Base-by-base conservation (phyloP, 1,284 basidiomycete genomes). In the Rhizoctonia solani region DNA sequence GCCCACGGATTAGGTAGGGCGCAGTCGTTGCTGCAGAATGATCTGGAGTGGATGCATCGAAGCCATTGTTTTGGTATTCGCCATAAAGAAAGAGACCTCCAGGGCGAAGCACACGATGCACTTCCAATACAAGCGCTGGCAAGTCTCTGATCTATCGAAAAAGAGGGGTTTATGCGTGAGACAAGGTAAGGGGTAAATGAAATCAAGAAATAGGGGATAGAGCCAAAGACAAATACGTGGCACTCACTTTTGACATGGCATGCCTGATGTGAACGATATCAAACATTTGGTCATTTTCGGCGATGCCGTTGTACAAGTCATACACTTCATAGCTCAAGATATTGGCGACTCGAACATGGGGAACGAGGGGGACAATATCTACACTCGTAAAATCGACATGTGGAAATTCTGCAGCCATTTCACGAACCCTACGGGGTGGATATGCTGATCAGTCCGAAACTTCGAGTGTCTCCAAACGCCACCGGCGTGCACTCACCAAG, bases 311-410 rank as follows among this genome's bases (percentile, higher is more conserved):
- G 58, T 61, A 61, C 8, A 61, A 34, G 32, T 61, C 58, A 23
- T 61, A 61, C 0, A 61, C 58, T 16, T 61, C 58, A 21, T 49
- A 61, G 27, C 49, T 39, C 16, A 53, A 37, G 2, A 53, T 63
- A n/a, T 63, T 63, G 9, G 59, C 47, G 16, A 8, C 21, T 34
- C 49, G 59, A 41, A 49, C 5, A 16, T 63, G 59, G 21, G 59
- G 59, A 4, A 63, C 59, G 11, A 63, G 59, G 25, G 59, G 59
- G 1, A 49, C 49, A 27, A 34, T 63, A 27, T 63, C 59, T 13
- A 63, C 59, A 42, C 59, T 63, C 37, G 59, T 63, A 63, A 52
- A 63, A 63, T 63, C 49, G 14, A 63, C 59, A 21, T 63, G 47
- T 3, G 47, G 59, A 29, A 63, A 53, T 29, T 63, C 59, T 11